Evolutionary conservation across 495 filamentous ascomycete species (phyloP).

Genomic region (Hypoxylon cercidicola): DNA sequence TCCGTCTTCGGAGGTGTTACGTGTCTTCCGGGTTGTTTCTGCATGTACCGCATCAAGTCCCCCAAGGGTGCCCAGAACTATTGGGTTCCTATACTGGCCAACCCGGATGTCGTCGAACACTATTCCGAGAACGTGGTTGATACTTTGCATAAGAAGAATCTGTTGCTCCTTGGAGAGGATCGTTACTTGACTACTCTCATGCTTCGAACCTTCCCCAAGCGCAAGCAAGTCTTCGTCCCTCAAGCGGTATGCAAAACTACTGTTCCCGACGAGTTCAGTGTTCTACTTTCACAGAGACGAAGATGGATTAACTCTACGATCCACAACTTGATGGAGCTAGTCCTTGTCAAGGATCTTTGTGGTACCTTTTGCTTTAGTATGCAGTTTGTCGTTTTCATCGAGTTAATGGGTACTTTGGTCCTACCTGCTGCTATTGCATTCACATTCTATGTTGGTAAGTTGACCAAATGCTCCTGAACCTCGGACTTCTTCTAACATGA

Average conservation of each 20-base stretch:
- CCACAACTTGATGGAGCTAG: conserved; percentile 97
- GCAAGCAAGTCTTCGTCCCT: conserved; percentile 98
- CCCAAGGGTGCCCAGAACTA: conserved; percentile 99
- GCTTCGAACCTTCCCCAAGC: conserved; percentile 98
- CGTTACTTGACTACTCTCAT: conserved; percentile 97
- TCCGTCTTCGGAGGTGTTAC: conserved; percentile 99
- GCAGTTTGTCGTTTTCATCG: conserved; percentile 98
- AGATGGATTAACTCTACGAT: conserved; percentile 99
- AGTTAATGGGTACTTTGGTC: conserved; percentile 93
- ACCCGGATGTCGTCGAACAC: conserved; percentile 98
- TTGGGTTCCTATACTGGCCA: conserved; percentile 98
- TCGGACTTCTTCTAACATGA: conserved; percentile 31
- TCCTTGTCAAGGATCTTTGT: conserved; percentile 94
- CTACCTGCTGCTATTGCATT: conserved; percentile 96
- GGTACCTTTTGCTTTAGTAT: conserved; percentile 99
- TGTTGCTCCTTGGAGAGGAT: conserved; percentile 95
- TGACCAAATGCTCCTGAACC: background rate
- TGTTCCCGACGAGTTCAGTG: conserved; percentile 91
- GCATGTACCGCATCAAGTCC: conserved; percentile 99
- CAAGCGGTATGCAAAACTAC: conserved; percentile 99
- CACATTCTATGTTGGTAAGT: conserved; percentile 92
- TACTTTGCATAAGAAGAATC: conserved; percentile 97
- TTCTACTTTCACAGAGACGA: conserved; percentile 91
- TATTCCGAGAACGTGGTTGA: conserved; percentile 99
- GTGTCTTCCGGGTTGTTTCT: conserved; percentile 98